Conservation (phyloP, 768 basidiomycete genomes). For the Lentinula guzmanii region DNA sequence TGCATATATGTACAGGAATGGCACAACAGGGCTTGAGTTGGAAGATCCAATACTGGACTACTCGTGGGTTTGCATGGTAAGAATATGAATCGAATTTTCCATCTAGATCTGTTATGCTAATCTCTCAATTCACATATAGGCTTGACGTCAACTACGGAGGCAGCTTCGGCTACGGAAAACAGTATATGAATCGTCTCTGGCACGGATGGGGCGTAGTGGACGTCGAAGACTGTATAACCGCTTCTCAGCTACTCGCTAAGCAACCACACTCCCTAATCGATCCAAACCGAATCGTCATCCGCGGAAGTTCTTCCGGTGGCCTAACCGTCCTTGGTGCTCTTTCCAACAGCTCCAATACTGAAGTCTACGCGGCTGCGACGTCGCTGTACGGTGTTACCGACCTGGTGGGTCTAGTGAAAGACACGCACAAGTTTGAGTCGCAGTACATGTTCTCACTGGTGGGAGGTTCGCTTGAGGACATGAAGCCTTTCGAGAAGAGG, state of each 20-base stretch:
- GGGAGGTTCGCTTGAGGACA: constrained; percentile 41
- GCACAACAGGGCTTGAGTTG: constrained; percentile 42
- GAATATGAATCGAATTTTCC: not conserved
- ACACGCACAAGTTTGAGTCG: constrained; percentile 56
- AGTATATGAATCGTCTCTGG: constrained; percentile 56
- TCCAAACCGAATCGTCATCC: constrained; percentile 54
- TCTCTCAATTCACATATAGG: constrained; percentile 25
- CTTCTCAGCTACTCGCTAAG: constrained; percentile 42
- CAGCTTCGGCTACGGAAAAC: constrained; percentile 66
- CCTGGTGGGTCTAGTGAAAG: constrained; percentile 39
- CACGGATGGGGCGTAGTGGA: constrained; percentile 74
- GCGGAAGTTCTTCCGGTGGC: constrained; percentile 71
- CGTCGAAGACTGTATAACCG: constrained; percentile 57
- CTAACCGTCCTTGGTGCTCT: constrained; percentile 55
- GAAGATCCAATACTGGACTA: constrained; percentile 61
- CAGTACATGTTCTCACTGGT: constrained; percentile 41
- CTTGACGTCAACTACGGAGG: constrained; percentile 77
- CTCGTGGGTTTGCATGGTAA: constrained; percentile 70
- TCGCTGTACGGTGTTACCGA: constrained; percentile 70
- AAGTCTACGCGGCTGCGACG: constrained; percentile 56
- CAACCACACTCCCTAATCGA: constrained; percentile 53
- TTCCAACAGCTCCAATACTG: constrained; percentile 31
- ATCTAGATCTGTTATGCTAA: not conserved
- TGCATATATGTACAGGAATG: constrained; percentile 9
- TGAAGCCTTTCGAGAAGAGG: constrained; percentile 45